phyloP scores from a whole-genome alignment of 495 filamentous ascomycete species.

The Xylaria telfairii region DNA sequence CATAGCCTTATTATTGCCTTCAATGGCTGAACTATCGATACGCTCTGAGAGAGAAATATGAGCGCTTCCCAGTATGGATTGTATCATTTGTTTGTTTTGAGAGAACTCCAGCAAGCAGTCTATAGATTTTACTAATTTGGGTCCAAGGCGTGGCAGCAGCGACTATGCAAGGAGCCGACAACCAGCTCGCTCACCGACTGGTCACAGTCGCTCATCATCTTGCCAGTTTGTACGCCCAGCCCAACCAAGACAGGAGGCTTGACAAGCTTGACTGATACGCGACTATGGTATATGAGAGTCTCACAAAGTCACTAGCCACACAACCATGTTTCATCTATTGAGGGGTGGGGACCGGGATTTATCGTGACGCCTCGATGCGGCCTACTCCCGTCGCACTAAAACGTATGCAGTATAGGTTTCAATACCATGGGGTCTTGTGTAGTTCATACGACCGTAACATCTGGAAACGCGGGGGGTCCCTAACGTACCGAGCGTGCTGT shows the following conservation, averaged over 20 bases:
- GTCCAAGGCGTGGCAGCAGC: neutral
- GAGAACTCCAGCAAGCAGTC: neutral
- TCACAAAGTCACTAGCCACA: neutral
- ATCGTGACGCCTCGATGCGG: no score
- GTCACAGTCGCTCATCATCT: neutral
- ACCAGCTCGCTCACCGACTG: neutral
- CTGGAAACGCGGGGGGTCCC: no score
- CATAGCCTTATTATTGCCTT: neutral
- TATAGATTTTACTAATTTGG: neutral
- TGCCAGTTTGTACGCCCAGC: neutral
- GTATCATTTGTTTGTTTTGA: neutral
- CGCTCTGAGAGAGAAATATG: no score
- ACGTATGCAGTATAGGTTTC: no score
- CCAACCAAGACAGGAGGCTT: neutral
- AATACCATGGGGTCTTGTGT: no score
- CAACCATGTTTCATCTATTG: neutral
- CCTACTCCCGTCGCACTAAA: no score
- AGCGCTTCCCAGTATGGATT: no score
- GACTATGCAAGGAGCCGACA: neutral
- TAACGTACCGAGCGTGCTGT: no score
- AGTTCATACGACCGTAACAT: no score
- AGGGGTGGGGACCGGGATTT: neutral
- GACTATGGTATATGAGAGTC: neutral
- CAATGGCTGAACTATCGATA: no score
- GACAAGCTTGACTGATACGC: neutral